Base-by-base conservation (phyloP, 2,329 filamentous ascomycete genomes). In the Metarhizium rileyi region DNA sequence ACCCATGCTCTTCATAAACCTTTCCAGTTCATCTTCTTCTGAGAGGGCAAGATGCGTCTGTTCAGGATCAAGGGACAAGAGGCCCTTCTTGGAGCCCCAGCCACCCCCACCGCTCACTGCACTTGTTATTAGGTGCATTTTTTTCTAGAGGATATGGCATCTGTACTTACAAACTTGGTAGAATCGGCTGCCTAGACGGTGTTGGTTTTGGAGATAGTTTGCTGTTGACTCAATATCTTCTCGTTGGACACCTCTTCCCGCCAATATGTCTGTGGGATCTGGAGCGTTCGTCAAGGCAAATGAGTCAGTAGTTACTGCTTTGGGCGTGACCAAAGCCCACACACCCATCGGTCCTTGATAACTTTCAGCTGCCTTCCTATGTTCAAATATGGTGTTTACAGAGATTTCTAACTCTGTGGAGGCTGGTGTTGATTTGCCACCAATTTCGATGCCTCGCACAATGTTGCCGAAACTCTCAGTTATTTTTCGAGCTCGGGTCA, bases 1-100 rank as follows among this genome's bases (percentile, higher is more conserved):
- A 46, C 62, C 59, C 58, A 80, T 72, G 9, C 71, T 70, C 43
- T 69, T 66, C 55, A 80, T 73, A 53, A 82, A 80, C 53, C 65
- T 69, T 33, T 76, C 68, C 55, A 83, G 70, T 47, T 73, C 69
- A 20, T 78, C 73, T 30, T 80, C 69, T 36, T 75, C 72, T 1
- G 67, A 62, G 0, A 63, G 47, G 7, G 71, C 61, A 18, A 69
- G 68, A 57, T 78, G 77, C 20, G 64, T 71, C 16, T 71, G 75
- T 55, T 87, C 77, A 3, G 88, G 86, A 59, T 93, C 87, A 4
- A 94, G 73, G 5, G 87, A 88, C 3, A 94, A 69, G 0, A 94
- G 70, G 0, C 88, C 88, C 58, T 85, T 81, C 63, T 91, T 93
- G 50, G 78, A 72, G 16, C 88, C 88, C 88, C 88, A 94, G 20